Conservation (phyloP, 352 stramenopile species). For the Phytophthora pluvialis region DNA sequence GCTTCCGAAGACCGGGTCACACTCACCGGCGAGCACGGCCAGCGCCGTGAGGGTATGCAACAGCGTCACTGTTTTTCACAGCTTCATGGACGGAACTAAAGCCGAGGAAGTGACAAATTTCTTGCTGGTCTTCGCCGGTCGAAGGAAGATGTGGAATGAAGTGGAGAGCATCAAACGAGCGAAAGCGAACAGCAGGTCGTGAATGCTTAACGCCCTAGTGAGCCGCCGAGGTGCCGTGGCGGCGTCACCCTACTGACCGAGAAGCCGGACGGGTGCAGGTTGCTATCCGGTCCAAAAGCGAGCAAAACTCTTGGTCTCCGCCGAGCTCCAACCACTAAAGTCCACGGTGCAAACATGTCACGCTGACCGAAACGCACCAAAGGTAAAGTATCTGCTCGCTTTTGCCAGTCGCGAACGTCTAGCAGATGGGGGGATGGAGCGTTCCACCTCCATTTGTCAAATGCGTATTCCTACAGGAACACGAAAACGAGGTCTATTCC, state of each 20-base stretch:
- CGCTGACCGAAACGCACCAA: conserved; percentile 1
- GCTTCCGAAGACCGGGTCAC: conserved; percentile 19
- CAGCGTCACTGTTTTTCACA: conserved; percentile 16
- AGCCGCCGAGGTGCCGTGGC: neutral
- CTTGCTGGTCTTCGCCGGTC: conserved; percentile 19
- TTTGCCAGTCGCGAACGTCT: conserved; percentile 22
- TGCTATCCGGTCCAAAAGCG: conserved; percentile 12
- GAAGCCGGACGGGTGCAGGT: conserved; percentile 23
- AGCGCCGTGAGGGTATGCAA: conserved; percentile 8
- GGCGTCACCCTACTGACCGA: conserved; percentile 3
- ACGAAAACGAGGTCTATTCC: neutral
- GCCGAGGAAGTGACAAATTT: neutral
- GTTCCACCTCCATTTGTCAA: neutral
- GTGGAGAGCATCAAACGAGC: neutral
- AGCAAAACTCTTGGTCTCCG: conserved; percentile 9
- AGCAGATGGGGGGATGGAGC: neutral
- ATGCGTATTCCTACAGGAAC: neutral
- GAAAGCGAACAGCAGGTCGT: conserved; percentile 3
- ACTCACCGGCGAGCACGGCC: conserved; percentile 15
- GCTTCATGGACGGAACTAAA: conserved; percentile 6
- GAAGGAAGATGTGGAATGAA: conserved; percentile 35
- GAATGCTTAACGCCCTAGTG: conserved; percentile 2
- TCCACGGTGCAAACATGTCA: neutral
- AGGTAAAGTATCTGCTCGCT: conserved; percentile 15
- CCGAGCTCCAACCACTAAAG: neutral